A percentile compares a stretch with the other conserved stretches of the same genome.
phyloP scores from a whole-genome alignment of 441 rosid genomes.

The Omphalea diandra region DNA sequence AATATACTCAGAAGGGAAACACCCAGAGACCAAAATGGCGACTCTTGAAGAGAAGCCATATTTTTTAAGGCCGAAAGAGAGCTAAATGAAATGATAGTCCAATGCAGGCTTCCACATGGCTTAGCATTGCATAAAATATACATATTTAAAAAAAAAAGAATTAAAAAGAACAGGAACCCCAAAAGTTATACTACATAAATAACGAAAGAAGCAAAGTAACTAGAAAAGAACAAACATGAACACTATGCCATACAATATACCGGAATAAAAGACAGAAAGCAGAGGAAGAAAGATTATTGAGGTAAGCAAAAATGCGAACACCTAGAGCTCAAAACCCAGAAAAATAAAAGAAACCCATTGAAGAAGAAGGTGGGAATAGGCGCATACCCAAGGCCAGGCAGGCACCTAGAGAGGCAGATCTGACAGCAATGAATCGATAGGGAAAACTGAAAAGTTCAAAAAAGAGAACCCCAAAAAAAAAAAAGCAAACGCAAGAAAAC shows the following conservation, averaged over 20 bases:
- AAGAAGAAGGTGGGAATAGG: constrained; percentile 18
- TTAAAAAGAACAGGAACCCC: neutral
- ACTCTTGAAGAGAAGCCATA: neutral
- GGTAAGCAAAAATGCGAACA: neutral
- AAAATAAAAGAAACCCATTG: constrained; percentile 16
- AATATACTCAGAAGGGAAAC: neutral
- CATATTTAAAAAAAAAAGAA: no score
- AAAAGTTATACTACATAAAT: neutral
- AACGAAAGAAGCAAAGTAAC: neutral
- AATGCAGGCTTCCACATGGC: neutral
- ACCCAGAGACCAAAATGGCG: neutral
- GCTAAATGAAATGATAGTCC: neutral
- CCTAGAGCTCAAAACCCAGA: neutral
- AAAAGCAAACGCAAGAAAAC: constrained; percentile 18
- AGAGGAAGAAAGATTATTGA: neutral
- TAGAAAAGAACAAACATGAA: neutral
- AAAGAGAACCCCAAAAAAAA: neutral
- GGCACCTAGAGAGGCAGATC: constrained; percentile 49
- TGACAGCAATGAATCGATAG: constrained; percentile 22
- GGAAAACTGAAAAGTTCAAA: constrained; percentile 22
- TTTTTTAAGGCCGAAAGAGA: neutral
- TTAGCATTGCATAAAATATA: neutral
- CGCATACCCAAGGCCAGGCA: constrained; percentile 23
- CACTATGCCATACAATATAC: no score
- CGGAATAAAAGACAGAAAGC: no score